Conservation (phyloP, 805 yeast genomes). For the Hanseniaspora lindneri region DNA sequence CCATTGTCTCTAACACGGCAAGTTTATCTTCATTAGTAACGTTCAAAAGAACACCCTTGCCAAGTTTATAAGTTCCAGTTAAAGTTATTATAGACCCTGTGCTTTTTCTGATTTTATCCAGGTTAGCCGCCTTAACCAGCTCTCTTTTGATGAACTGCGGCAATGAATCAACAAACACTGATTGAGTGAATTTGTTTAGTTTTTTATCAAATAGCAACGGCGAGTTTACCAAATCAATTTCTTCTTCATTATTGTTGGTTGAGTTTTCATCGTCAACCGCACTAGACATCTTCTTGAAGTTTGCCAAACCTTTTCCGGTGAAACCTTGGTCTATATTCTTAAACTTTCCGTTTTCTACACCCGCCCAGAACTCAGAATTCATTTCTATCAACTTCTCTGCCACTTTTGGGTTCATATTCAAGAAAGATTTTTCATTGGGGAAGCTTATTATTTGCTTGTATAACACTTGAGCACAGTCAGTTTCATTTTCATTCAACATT, state of each 20-base stretch:
- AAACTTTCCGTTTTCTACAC: constrained; percentile 55
- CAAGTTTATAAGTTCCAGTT: constrained; percentile 6
- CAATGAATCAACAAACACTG: not conserved
- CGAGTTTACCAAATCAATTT: not conserved
- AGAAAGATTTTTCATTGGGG: constrained; percentile 40
- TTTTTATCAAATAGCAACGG: not conserved
- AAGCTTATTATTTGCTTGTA: constrained; percentile 31
- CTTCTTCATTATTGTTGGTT: not conserved
- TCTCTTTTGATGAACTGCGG: constrained; percentile 13
- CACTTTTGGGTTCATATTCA: constrained; percentile 31
- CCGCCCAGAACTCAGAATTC: constrained; percentile 44
- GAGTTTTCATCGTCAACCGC: not conserved
- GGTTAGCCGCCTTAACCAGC: not conserved
- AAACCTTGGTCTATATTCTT: constrained; percentile 57
- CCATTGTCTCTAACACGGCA: constrained; percentile 7
- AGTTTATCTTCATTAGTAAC: constrained; percentile 10
- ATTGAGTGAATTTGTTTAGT: constrained; percentile 1
- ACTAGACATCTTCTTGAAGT: constrained; percentile 22
- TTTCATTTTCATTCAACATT: constrained; percentile 48
- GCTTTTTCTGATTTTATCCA: constrained; percentile 7
- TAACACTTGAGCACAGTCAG: constrained; percentile 57
- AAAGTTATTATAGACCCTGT: constrained; percentile 7
- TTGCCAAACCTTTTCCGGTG: constrained; percentile 85
- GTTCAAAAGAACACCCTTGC: constrained; percentile 5
- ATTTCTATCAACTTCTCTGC: constrained; percentile 33